A percentile compares a stretch with the other conserved stretches of the same genome.
Evolutionary conservation across 441 rosid species (phyloP).

Genomic region (Brassica balearica): DNA sequence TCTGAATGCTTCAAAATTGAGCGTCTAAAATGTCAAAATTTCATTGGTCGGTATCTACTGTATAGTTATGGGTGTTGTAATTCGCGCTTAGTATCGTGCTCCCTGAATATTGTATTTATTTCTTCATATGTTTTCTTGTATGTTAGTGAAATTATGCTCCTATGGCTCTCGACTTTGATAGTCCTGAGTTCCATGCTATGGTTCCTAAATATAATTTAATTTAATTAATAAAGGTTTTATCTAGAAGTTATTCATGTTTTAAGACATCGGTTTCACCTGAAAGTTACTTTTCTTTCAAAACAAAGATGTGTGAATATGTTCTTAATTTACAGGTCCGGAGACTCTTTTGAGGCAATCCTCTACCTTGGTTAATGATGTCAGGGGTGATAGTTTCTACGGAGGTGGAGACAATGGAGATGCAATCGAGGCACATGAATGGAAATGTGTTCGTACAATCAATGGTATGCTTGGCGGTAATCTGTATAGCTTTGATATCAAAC

Average conservation of each 20-base stretch:
- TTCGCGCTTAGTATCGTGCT: neutral
- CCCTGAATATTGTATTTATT: conserved; percentile 15
- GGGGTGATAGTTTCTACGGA: conserved; percentile 59
- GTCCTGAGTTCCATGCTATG: neutral
- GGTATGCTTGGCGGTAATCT: conserved; percentile 53
- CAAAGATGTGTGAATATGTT: conserved; percentile 33
- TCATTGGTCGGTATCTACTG: neutral
- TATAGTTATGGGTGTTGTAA: neutral
- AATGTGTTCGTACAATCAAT: conserved; percentile 89
- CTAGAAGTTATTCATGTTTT: conserved; percentile 19
- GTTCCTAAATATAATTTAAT: neutral
- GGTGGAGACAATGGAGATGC: conserved; percentile 91
- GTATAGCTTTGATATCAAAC: conserved; percentile 19
- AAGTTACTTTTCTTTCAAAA: conserved; percentile 17
- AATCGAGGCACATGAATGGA: conserved; percentile 91
- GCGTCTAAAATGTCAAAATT: neutral
- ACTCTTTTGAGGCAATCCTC: conserved; percentile 83
- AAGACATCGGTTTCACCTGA: conserved; percentile 1
- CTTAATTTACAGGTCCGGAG: conserved; percentile 76
- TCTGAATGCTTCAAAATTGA: neutral
- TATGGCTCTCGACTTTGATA: conserved; percentile 4
- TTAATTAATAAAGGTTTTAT: neutral
- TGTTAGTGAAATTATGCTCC: conserved; percentile 1
- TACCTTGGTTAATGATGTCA: conserved; percentile 48
- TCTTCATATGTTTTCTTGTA: conserved; percentile 1